A percentile compares a stretch with the other conserved stretches of the same genome.
These are phyloP conservation scores for Xanthoparmelia taractica DNA, from an alignment of 495 filamentous ascomycete species.

Conservation along the genomic window DNA sequence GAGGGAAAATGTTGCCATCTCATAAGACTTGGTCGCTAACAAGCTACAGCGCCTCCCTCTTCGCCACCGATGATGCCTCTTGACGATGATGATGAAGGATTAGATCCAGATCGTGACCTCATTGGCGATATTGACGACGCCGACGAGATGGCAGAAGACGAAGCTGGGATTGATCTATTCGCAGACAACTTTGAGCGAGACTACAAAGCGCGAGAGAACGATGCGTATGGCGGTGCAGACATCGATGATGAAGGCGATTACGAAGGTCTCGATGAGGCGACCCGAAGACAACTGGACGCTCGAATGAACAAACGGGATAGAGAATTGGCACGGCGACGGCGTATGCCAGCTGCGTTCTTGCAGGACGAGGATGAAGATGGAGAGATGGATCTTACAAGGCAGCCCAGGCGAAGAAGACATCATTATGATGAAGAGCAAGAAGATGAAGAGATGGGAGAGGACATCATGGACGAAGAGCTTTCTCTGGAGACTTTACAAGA, in stretches of 20 bases:
- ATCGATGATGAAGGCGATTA: constrained; percentile 79
- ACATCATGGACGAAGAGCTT: constrained; percentile 91
- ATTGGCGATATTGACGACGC: constrained; percentile 82
- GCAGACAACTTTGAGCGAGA: constrained; percentile 82
- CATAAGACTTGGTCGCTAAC: constrained; percentile 20
- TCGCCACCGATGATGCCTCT: constrained; percentile 52
- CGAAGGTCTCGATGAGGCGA: constrained; percentile 59
- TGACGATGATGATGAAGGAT: constrained; percentile 60
- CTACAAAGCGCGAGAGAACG: constrained; percentile 56
- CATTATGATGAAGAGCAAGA: constrained; percentile 91
- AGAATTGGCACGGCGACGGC: constrained; percentile 63
- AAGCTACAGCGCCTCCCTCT: constrained; percentile 39
- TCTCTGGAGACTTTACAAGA: constrained; percentile 86
- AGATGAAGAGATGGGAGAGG: constrained; percentile 77
- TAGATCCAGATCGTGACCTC: constrained; percentile 65
- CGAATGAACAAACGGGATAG: constrained; percentile 77
- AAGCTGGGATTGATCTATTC: constrained; percentile 89
- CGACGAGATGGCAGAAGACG: constrained; percentile 94
- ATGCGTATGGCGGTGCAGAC: constrained; percentile 60
- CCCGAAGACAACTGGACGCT: constrained; percentile 72
- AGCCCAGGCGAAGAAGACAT: constrained; percentile 70
- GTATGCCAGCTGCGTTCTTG: constrained; percentile 77
- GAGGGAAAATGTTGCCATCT: constrained; percentile 33
- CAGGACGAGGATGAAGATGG: constrained; percentile 84
- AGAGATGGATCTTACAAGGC: constrained; percentile 70